phyloP scores from a whole-genome alignment of 768 basidiomycete genomes.

The Cantharellus anzutake region DNA sequence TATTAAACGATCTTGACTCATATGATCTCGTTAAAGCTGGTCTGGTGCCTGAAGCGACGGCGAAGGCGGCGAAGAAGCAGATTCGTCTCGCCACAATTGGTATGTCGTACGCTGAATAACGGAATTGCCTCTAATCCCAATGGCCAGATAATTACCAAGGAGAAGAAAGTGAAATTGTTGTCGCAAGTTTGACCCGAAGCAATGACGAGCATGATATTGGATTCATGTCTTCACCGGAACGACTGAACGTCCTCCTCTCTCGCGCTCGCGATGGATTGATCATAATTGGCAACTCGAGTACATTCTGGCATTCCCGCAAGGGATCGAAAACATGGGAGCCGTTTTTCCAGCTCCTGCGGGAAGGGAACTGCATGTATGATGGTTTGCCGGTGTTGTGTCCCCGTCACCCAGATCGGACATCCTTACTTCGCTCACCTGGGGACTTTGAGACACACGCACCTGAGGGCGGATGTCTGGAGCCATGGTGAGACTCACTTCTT shows the following conservation, averaged over 20 bases:
- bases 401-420: conserved; percentile 27
- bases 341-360: conserved; percentile 27
- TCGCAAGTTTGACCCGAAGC: conserved; percentile 41
- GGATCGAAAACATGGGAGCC: conserved; percentile 33
- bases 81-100: conserved; percentile 50
- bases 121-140: not conserved
- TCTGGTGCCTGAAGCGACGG: conserved; percentile 23
- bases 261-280: conserved; percentile 46
- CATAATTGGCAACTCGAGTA: conserved; percentile 43
- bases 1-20: conserved; percentile 43
- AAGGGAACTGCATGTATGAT: conserved; percentile 29
- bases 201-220: conserved; percentile 39
- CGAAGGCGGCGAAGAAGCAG: conserved; percentile 24
- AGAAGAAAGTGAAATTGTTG: conserved; percentile 51
- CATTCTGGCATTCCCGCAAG: conserved; percentile 33
- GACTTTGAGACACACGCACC: conserved; percentile 36
- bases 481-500: conserved; percentile 28
- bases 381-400: conserved; percentile 44
- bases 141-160: conserved; percentile 54
- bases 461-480: conserved; percentile 41
- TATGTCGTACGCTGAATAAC: conserved; percentile 12
- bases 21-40: conserved; percentile 40
- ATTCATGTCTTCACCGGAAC: conserved; percentile 52
- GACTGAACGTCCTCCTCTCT: conserved; percentile 51
- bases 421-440: conserved; percentile 21